Evolutionary conservation across 106 monocot species (phyloP).

Genomic region (Iris macrosiphon): DNA sequence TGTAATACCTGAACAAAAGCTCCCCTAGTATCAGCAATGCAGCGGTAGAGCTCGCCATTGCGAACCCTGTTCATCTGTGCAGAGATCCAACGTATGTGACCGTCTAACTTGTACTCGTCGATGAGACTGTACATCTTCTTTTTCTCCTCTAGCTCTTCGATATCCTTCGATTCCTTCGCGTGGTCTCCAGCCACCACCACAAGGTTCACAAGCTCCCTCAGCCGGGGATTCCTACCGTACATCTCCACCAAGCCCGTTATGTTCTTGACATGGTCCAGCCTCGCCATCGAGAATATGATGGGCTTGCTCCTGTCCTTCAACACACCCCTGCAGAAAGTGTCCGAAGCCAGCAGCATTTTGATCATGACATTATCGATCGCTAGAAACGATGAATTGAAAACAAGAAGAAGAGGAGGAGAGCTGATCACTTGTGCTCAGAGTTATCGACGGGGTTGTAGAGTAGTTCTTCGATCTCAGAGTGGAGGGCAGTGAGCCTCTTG

Average conservation of each 20-base stretch:
- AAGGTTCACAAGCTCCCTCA: constrained; percentile 52
- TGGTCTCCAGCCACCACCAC: constrained; percentile 63
- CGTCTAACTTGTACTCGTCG: constrained; percentile 55
- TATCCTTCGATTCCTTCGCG: constrained; percentile 48
- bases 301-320: constrained; percentile 55
- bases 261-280: constrained; percentile 59
- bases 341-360: no score
- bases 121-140: constrained; percentile 58
- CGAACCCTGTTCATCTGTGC: constrained; percentile 64
- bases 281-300: constrained; percentile 68
- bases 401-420: no score
- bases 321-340: no score
- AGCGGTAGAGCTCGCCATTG: constrained; percentile 64
- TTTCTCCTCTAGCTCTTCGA: constrained; percentile 52
- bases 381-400: no score
- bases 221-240: constrained; percentile 33
- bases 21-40: constrained; percentile 44
- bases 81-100: constrained; percentile 70
- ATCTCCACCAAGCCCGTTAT: constrained; percentile 59
- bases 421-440: constrained; percentile 38
- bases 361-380: not conserved
- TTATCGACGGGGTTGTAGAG: constrained; percentile 37
- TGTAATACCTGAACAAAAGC: constrained; percentile 69
- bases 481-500: constrained; percentile 51
- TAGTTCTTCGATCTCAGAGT: constrained; percentile 52